Evolutionary conservation across 1,284 basidiomycete genomes (phyloP), one percentile per base, ranked within the genome.

Genomic region (Ceratobasidium papillatum): DNA sequence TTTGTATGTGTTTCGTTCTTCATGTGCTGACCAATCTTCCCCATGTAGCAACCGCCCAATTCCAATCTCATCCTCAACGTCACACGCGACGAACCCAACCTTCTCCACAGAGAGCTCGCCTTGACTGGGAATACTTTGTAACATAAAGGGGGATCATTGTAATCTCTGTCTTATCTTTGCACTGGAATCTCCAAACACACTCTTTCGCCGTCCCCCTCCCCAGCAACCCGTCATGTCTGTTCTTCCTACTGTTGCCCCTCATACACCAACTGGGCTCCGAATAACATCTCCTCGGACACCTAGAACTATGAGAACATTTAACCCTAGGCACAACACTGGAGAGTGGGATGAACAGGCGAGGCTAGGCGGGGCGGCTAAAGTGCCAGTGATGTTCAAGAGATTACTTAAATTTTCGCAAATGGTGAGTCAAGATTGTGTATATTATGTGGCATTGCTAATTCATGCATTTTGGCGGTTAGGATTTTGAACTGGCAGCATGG

Each of bases 401-500:
- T 81, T 95, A 75, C 88, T 91, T 78, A 88, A 92, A 76, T 92
- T 95, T 79, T 91, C 93, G 75, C 91, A 94, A 81, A 95, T 96
- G 94, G 94, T 92, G 77, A 61, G 61, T 17, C 19, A 1, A 1
- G 34, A 87, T 80, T 32, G 38, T 47, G n/a, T 32, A 2, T 32
- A 32, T 3, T 22, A 7, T 17, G 27, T 34, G n/a, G 47, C 59
- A 41, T 38, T 32, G 19, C 19, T 64, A 34, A 65, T 25, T 43
- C 1, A 27, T 22, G 8, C 32, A 14, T 64, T 38, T 59, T 58
- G 74, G 58, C 65, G 64, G 75, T 30, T 81, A 97, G 95, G 95
- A 98, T 82, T 97, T 98, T 83, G 95, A 98, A 82, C 84, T 96
- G 73, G 96, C 96, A 27, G 92, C 93, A 58, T 97, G 95, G 94